Percentiles rank a stretch among this genome's conserved stretches.
Evolutionary conservation across 2,329 filamentous ascomycete species (phyloP).

Genomic region (Ceratocystis lukuohia): DNA sequence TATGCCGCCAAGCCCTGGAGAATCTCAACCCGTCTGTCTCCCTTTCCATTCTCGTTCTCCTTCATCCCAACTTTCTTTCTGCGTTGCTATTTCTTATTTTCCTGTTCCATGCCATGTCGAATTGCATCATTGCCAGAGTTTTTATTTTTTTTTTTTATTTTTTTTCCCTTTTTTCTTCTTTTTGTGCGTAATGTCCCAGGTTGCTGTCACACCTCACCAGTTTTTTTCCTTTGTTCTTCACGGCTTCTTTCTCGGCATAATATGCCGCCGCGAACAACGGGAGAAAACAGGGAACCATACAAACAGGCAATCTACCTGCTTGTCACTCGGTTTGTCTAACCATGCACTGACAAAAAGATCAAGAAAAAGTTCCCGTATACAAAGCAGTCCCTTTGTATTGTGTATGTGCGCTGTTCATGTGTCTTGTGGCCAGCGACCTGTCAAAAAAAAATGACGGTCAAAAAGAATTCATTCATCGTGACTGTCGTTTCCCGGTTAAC

Average conservation of each 20-base stretch:
- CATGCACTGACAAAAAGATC: too few species aligned
- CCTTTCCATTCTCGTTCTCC: too few species aligned
- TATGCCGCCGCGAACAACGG: background rate
- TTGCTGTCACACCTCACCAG: background rate
- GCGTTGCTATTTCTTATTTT: too few species aligned
- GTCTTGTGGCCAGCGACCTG: background rate
- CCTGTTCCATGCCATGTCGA: too few species aligned
- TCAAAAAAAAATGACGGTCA: too few species aligned
- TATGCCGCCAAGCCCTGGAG: too few species aligned
- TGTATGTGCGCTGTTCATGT: background rate
- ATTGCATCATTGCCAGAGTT: too few species aligned
- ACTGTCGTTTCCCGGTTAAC: background rate
- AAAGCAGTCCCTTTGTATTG: background rate
- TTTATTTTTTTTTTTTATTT: background rate
- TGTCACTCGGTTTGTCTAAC: too few species aligned
- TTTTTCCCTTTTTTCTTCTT: background rate
- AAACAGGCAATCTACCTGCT: too few species aligned
- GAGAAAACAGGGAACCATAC: too few species aligned
- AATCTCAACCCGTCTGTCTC: too few species aligned
- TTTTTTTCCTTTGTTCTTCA: background rate
- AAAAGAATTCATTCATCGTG: background rate
- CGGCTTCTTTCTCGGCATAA: constrained; percentile 2
- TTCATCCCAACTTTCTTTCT: too few species aligned
- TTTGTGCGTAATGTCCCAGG: background rate
- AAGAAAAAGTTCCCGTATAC: background rate